A percentile compares a stretch with the other conserved stretches of the same genome.
Evolutionary conservation across 148 eudicot species (phyloP).

Genomic region (Camellia granthamiana): DNA sequence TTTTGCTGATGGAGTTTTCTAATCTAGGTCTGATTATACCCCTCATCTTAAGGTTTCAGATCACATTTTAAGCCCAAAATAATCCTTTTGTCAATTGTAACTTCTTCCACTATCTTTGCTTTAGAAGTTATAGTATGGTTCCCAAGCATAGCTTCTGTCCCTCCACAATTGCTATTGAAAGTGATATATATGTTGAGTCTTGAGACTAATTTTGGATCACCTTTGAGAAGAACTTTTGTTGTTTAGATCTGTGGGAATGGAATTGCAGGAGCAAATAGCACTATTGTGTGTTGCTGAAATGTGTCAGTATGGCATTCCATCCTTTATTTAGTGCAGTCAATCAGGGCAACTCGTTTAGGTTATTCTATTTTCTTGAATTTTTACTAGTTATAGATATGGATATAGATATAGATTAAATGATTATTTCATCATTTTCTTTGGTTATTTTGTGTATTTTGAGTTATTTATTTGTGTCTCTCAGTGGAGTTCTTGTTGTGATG

Average conservation of each 20-base stretch:
- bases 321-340: background rate
- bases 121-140: background rate
- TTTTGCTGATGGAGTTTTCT: no score
- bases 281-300: background rate
- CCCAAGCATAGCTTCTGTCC: no score
- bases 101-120: background rate
- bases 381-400: background rate
- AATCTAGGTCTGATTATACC: no score
- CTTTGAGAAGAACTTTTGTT: background rate
- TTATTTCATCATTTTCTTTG: background rate
- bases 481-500: background rate
- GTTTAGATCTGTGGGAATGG: background rate
- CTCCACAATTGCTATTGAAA: background rate
- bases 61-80: no score
- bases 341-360: background rate
- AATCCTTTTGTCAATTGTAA: no score
- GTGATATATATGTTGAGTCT: background rate
- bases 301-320: background rate
- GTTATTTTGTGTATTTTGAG: background rate
- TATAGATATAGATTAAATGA: background rate
- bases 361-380: background rate
- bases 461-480: background rate
- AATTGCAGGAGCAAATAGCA: background rate
- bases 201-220: background rate
- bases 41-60: no score